phyloP scores from a whole-genome alignment of 1,139 yeast species.

The Pichia sp. region DNA sequence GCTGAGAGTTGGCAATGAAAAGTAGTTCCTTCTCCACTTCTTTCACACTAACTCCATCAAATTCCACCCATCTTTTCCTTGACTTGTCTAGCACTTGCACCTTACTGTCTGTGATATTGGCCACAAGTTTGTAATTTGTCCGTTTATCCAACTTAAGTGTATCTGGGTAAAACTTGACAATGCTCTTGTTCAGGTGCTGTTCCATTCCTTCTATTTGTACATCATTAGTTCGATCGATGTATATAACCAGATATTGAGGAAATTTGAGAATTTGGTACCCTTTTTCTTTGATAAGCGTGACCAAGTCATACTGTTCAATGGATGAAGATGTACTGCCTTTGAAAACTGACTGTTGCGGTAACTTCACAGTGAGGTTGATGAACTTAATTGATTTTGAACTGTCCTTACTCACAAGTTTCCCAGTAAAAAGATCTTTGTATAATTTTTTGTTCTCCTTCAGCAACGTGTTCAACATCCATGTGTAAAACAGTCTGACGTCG shows the following conservation, averaged over 20 bases:
- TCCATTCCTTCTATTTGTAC: conserved; percentile 33
- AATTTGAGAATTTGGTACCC: conserved; percentile 40
- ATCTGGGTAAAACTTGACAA: conserved; percentile 55
- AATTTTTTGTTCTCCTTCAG: conserved; percentile 33
- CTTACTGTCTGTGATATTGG: conserved; percentile 53
- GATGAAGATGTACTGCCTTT: conserved; percentile 39
- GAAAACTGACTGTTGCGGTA: conserved; percentile 58
- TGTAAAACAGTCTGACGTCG: conserved; percentile 42
- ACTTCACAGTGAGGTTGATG: conserved; percentile 54
- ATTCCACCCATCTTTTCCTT: conserved; percentile 50
- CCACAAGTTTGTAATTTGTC: conserved; percentile 42
- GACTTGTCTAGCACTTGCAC: conserved; percentile 45
- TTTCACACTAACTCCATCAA: conserved; percentile 48
- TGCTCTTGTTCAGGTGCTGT: conserved; percentile 53
- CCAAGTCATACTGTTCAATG: conserved; percentile 54
- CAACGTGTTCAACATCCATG: conserved; percentile 56
- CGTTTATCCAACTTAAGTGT: conserved; percentile 31
- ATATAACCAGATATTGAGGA: conserved; percentile 55
- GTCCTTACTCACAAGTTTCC: conserved; percentile 36
- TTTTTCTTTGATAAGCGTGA: conserved; percentile 42
- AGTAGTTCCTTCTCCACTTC: conserved; percentile 53
- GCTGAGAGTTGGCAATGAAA: conserved; percentile 57
- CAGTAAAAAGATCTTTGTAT: conserved; percentile 44
- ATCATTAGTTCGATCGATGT: conserved; percentile 47
- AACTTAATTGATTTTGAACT: conserved; percentile 39